phyloP scores from a whole-genome alignment of 2,329 filamentous ascomycete genomes.

The Cercospora janseana region DNA sequence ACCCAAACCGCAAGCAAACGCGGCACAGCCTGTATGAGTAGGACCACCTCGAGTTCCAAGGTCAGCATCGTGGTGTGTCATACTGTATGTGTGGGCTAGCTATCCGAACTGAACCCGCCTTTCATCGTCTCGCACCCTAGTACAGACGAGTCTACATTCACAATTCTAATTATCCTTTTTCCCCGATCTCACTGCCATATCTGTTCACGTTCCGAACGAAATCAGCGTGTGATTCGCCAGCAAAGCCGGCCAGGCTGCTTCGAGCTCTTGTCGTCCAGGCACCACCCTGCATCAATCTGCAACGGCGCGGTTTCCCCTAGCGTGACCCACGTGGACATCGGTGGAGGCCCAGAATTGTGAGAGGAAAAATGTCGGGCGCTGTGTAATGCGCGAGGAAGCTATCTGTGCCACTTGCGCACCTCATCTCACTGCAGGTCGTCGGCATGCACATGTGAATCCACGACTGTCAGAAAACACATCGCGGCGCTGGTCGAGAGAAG shows the following conservation, averaged over 20 bases:
- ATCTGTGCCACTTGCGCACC: constrained; percentile 27
- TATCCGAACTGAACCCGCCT: too few species aligned
- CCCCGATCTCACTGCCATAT: not conserved
- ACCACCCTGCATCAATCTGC: constrained; percentile 9
- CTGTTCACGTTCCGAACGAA: constrained; percentile 1
- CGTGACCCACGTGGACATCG: constrained; percentile 14
- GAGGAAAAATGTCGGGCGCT: constrained; percentile 15
- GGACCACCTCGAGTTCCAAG: too few species aligned
- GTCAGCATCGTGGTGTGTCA: too few species aligned
- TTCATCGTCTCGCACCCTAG: too few species aligned
- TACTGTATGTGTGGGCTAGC: too few species aligned
- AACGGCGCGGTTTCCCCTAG: constrained; percentile 9
- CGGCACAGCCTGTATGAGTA: too few species aligned
- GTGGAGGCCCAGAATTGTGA: not conserved
- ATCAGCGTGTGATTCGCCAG: constrained; percentile 5
- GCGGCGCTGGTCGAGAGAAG: not conserved
- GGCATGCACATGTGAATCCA: constrained; percentile 8
- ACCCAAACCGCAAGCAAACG: too few species aligned
- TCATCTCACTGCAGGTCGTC: constrained; percentile 22
- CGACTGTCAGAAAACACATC: not conserved
- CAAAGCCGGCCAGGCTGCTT: constrained; percentile 1
- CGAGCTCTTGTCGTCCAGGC: not conserved
- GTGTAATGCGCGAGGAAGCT: constrained; percentile 17
- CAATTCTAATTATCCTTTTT: too few species aligned
- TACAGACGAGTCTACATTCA: too few species aligned